Conservation (phyloP, 2,329 filamentous ascomycete species). For the Fusarium goolgardi region DNA sequence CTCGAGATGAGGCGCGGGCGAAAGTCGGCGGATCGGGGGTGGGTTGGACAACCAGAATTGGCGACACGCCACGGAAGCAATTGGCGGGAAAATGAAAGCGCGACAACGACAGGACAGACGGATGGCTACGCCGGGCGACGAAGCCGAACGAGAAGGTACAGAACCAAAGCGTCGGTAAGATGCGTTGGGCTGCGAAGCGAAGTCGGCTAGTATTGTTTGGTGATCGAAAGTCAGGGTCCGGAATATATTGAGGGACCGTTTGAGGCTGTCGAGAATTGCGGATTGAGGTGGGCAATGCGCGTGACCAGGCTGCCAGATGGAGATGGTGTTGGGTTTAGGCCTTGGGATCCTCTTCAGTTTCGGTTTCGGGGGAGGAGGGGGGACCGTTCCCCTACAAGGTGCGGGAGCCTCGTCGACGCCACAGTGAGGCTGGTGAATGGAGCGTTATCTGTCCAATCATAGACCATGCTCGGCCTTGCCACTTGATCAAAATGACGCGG, state of each 20-base stretch:
- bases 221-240: conserved; percentile 34
- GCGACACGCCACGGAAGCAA: conserved; percentile 45
- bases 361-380: conserved; percentile 34
- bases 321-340: conserved; percentile 50
- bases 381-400: conserved; percentile 30
- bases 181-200: neutral
- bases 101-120: conserved; percentile 27
- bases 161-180: conserved; percentile 23
- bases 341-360: conserved; percentile 34
- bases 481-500: conserved; percentile 39
- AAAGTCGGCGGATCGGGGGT: conserved; percentile 35
- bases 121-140: conserved; percentile 34
- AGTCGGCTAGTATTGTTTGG: conserved; percentile 4
- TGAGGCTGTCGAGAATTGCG: conserved; percentile 50
- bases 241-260: conserved; percentile 46
- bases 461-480: conserved; percentile 17
- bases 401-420: conserved; percentile 35
- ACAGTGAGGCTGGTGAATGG: conserved; percentile 43
- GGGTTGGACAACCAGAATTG: conserved; percentile 36
- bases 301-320: conserved; percentile 52
- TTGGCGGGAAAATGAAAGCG: conserved; percentile 37
- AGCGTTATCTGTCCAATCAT: conserved; percentile 34
- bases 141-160: conserved; percentile 10
- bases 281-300: conserved; percentile 53
- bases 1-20: conserved; percentile 29